Base-by-base conservation (phyloP, 352 stramenopile genomes). In the Phytophthora syringae region DNA sequence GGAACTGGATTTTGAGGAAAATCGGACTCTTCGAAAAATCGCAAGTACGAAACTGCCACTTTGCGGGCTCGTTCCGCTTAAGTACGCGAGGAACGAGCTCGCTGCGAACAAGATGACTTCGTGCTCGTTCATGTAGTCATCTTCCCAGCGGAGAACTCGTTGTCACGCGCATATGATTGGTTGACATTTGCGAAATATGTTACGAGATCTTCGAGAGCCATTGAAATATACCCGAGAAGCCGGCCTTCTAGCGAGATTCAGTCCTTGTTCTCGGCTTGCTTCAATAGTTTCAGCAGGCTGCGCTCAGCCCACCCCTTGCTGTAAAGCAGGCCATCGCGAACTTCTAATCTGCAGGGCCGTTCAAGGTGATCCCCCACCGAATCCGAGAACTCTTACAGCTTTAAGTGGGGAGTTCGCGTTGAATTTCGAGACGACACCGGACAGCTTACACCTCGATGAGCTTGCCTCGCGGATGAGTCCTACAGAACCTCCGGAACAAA, bases 341-440 rank as follows among this genome's bases (percentile, higher is more conserved):
- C 27, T 32, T 32, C 27, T 9, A 32, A 32, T 32, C 27, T 32
- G 27, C 27, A 32, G 27, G 27, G 27, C 27, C 27, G 27, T 32
- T 32, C 27, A 32, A 32, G 27, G 27, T 32, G 27, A 32, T 9
- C 27, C 27, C 27, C 27, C 27, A 32, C 27, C 5, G 27, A 32
- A 32, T 10, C 27, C 27, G 27, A 32, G 9, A 32, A 32, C 27
- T 32, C 27, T 9, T 32, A 39, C 32, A 39, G 5, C 32, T 39
- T 39, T 39, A 39, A 39, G 32, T 39, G 32, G 32, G 32, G 32
- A 9, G 32, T 39, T 39, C 32, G 52, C n/a, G 30, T 60, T n/a
- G n/a, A 45, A 25, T 52, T 44, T 45, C n/a, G 16, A 3, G 48
- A 42, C 16, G 52, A 60, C 18, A 60, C 52, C 21, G 27, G 28